These are phyloP conservation scores for Xylariaceae sp. DNA, from an alignment of 2,329 filamentous ascomycete genomes.

Conservation along the genomic window DNA sequence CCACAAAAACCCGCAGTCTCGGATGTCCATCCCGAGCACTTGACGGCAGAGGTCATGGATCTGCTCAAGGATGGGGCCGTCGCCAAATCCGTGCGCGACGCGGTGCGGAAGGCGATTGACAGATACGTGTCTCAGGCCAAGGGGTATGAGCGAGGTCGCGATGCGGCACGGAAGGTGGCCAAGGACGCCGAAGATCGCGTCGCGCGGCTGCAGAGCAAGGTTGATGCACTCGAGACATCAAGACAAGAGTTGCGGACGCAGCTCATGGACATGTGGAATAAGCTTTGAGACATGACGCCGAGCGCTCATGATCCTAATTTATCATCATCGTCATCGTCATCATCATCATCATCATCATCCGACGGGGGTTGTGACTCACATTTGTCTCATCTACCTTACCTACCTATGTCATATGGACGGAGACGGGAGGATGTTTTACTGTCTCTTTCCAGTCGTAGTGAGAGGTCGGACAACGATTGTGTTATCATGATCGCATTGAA, in stretches of 20 bases:
- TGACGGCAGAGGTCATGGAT: slow-evolving; percentile 44
- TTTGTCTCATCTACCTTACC: no score
- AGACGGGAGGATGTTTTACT: no score
- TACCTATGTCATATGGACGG: no score
- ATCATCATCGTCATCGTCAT: no score
- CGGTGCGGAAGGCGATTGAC: slow-evolving; percentile 43
- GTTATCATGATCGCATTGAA: no score
- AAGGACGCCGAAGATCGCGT: slow-evolving; percentile 54
- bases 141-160: slow-evolving; percentile 59
- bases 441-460: no score
- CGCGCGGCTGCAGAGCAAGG: slow-evolving; percentile 33
- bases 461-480: no score
- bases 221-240: slow-evolving; percentile 38
- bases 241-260: slow-evolving; percentile 14
- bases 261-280: slow-evolving; percentile 8
- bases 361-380: no score
- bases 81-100: slow-evolving; percentile 32
- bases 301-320: no score
- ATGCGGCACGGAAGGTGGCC: slow-evolving; percentile 57
- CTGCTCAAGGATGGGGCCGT: slow-evolving; percentile 43
- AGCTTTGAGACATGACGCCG: neutral
- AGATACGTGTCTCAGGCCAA: slow-evolving; percentile 52
- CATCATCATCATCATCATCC: no score
- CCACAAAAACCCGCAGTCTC: slow-evolving; percentile 12
- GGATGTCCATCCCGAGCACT: slow-evolving; percentile 24